Evolutionary conservation across 106 monocot species (phyloP), one percentile per base, ranked within the genome.

Genomic region (Acorus gramineus): DNA sequence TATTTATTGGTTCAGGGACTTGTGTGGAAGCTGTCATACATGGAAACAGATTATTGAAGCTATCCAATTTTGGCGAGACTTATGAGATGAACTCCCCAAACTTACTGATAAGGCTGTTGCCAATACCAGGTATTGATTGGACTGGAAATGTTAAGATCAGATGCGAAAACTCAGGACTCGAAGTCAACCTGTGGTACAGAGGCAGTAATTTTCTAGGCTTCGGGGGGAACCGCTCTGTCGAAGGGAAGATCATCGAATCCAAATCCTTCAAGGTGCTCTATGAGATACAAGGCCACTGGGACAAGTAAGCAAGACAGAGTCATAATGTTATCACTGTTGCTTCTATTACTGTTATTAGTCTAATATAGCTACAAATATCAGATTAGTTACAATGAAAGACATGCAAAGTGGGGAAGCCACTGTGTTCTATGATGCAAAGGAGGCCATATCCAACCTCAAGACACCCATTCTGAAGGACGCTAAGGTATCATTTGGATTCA

Each of bases 231-330:
- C 68, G 87, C 55, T 69, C 75, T 0, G 60, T 98, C 2, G 85
- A 85, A 53, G 96, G 96, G 4, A 81, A 78, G 10, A 77, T 98
- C 6, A 81, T 81, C 60, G 13, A 77, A 53, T 71, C 85, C 9
- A 60, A 68, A 6, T 70, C 87, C 4, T 3, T 13, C 44, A 73
- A 75, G 59, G 66, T 63, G 2, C 47, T 98, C 10, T 91, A 79
- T 51, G 96, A 91, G 80, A 84, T 98, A 4, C 52, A 77, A 4
- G 96, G 96, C 47, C 81, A 77, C 2, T 98, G 96, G 96, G 91
- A 98, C 64, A 82, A 79, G 89, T 89, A 77, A 2, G 6, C 28
- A 66, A 28, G 28, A 28, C 28, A 28, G 28, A 28, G 28, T 28
- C 28, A 28, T 28, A 28, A 1, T 28, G 28, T 28, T 28, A 28